Evolutionary conservation across 2,329 filamentous ascomycete genomes (phyloP).

Genomic region (Pezicula rhizophila): DNA sequence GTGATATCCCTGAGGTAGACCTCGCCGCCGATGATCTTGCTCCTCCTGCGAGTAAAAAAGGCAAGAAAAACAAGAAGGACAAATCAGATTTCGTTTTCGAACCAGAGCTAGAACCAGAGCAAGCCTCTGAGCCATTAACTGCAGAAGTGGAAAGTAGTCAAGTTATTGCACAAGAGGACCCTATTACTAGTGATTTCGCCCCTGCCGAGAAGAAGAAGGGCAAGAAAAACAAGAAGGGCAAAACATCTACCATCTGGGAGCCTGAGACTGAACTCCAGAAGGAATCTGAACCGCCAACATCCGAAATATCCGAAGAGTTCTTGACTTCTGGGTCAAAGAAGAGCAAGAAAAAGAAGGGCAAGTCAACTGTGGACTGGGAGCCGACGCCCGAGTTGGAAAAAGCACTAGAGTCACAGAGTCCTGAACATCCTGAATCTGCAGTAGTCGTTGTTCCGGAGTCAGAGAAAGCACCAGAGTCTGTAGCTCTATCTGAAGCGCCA

Average conservation of each 20-base stretch:
- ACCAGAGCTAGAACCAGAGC: not conserved
- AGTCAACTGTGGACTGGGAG: conserved; percentile 26
- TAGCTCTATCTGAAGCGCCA: not conserved
- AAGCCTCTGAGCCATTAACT: too few species aligned
- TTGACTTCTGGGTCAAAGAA: conserved; percentile 21
- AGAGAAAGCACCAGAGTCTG: not conserved
- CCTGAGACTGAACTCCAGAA: not conserved
- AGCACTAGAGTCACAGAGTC: not conserved
- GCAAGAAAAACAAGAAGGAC: conserved; percentile 30
- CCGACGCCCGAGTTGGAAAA: too few species aligned
- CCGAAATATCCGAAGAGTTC: conserved; percentile 5
- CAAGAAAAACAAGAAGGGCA: conserved; percentile 5
- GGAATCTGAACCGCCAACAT: not conserved
- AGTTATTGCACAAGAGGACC: not conserved
- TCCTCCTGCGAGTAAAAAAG: conserved; percentile 15
- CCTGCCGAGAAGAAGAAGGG: conserved; percentile 1
- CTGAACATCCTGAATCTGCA: not conserved
- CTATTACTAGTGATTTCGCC: not conserved
- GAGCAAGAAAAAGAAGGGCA: conserved; percentile 36
- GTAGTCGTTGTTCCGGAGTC: not conserved
- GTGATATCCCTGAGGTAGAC: too few species aligned
- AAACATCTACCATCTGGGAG: conserved; percentile 8
- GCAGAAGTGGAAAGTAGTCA: not conserved
- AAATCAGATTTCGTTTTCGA: conserved; percentile 15
- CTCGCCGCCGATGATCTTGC: not conserved